Evolutionary conservation across 257 asterid species (phyloP).

Genomic region (Nicotiana noctiflora): DNA sequence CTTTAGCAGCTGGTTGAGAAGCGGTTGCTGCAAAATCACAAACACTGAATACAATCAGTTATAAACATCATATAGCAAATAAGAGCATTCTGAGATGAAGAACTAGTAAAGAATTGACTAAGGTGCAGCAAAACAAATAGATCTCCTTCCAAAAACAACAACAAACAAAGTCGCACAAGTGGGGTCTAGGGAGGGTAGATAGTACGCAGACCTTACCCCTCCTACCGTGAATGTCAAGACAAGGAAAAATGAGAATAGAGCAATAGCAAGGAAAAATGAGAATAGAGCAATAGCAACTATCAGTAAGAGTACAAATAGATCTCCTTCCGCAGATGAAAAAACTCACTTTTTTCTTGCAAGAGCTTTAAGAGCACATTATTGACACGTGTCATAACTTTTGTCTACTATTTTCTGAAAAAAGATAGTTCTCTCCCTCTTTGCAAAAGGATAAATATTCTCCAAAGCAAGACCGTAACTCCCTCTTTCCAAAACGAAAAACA

Average conservation of each 20-base stretch:
- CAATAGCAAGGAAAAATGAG: no score
- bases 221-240: no score
- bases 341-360: background rate
- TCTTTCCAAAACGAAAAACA: background rate
- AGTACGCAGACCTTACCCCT: no score
- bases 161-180: no score
- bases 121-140: background rate
- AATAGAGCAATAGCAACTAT: no score
- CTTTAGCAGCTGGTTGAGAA: constrained; percentile 26
- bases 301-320: no score
- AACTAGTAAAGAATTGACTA: background rate
- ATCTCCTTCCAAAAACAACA: background rate
- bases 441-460: background rate
- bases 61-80: background rate
- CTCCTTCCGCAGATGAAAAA: background rate
- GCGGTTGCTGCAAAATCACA: constrained; percentile 24
- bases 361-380: background rate
- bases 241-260: no score
- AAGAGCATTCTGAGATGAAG: background rate
- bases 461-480: background rate
- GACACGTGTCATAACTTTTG: background rate
- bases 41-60: background rate
- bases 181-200: no score
- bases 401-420: background rate
- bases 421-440: background rate